Base-by-base conservation (phyloP, 177 flowering plant genomes). In the Tripterygium wilfordii region DNA sequence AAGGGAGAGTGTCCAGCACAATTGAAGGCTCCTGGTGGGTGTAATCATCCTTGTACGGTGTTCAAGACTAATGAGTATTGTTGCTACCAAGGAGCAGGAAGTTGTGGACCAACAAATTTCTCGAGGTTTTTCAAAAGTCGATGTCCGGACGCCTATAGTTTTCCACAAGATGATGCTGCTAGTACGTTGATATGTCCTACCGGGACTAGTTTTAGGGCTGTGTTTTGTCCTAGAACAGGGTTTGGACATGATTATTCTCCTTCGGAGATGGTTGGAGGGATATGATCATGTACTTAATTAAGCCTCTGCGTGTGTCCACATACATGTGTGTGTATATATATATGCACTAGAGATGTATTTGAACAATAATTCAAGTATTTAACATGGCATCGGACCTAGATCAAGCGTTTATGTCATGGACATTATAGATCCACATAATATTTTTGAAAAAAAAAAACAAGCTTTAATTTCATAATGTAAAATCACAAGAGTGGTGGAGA, bases 71-170 rank as follows among this genome's bases (percentile, higher is more conserved):
- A 60, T 8, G 33, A 58, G 22, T 59, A 58, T 31, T 64, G 68
- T 5, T 58, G 68, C 56, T 48, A 18, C 14, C 3, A 3, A 0
- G 51, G 51, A 10, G 46, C 12, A n/a, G 51, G 51, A n/a, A 52
- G 42, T 32, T 59, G 63, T 36, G 33, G 3, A 1, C 49, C 66
- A 2, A 62, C 66, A 1, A 23, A 26, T 14, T 62, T 44, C 30
- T 62, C 66, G 0, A 38, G 23, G 57, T 62, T 56, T 36, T 62
- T 62, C 61, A 62, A 64, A 56, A 24, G 17, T 10, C n/a, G 56
- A 29, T 64, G 68, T 28, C 31, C 56, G 5, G 70, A 57, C 41
- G 70, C 63, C 5, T 66, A 66, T 17, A 66, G 63, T 44, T 66
- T 57, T 31, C 70, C 70, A 1, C 25, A 61, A 47, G 70, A 66